Base-by-base conservation (phyloP, 805 yeast genomes). In the Yamadazyma kitorensis region DNA sequence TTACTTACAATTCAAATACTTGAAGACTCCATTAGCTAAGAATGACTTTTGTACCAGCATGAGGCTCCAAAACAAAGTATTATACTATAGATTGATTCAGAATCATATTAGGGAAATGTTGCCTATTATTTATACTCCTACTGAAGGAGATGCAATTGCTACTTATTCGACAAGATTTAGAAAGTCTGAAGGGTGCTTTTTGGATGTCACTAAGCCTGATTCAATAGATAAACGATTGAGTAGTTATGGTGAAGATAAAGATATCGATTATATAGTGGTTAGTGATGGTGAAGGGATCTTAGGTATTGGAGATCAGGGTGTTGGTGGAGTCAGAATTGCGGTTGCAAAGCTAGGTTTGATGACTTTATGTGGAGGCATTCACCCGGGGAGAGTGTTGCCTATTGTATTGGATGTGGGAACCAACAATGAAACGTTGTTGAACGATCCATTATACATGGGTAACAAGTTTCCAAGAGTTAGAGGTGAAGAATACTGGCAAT, bases 241-340 rank as follows among this genome's bases (percentile, higher is more conserved):
- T 14, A 73, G 75, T 11, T 91, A 78, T 59, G 98, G 97, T 47
- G 82, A 76, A 49, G 82, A 76, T 45, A 91, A 89, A 57, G 96
- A 89, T 58, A 82, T 93, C 27, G 98, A 91, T 57, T 91, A 91
- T 65, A 83, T 93, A 44, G 96, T 89, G 34, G 94, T 93, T 4
- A 80, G 94, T 14, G 98, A 91, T 56, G 93, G 96, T 47, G 97
- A 91, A 61, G 98, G 96, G 41, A 91, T 91, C 45, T 73, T 91
- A 46, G 98, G 98, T 44, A 89, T 91, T 54, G 98, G 98, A 44
- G 98, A 93, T 62, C 97, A 91, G 68, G 98, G 98, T 63, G 95
- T 86, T 25, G 97, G 98, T 49, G 52, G 50, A 22, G 20, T 36
- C 39, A 84, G 97, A 61, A 91, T 93, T 43, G 75, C 95, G 33